These are phyloP conservation scores for Withania somnifera DNA, from an alignment of 305 asterid species.

Conservation along the genomic window DNA sequence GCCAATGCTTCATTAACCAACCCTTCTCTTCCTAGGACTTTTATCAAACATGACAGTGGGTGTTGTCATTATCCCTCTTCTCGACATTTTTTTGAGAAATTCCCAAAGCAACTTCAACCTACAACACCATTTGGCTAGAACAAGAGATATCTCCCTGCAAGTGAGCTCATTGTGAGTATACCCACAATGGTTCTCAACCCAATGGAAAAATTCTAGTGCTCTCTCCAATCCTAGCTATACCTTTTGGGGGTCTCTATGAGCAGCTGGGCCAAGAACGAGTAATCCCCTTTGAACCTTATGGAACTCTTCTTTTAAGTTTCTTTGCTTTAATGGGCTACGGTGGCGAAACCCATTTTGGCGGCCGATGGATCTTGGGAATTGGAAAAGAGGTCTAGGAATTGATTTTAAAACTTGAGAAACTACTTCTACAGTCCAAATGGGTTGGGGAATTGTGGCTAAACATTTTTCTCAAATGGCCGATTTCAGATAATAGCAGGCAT, in stretches of 20 bases:
- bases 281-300: constrained; percentile 28
- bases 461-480: constrained; percentile 37
- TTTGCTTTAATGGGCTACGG: constrained; percentile 59
- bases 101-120: constrained; percentile 49
- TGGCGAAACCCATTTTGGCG: constrained; percentile 62
- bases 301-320: constrained; percentile 42
- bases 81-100: constrained; percentile 65
- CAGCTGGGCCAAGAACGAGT: constrained; percentile 73
- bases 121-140: constrained; percentile 56
- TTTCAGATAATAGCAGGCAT: constrained; percentile 51
- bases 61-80: constrained; percentile 52
- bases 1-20: constrained; percentile 65
- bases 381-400: constrained; percentile 58
- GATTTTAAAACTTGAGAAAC: constrained; percentile 56
- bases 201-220: constrained; percentile 65
- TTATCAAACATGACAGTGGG: constrained; percentile 58
- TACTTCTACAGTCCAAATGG: constrained; percentile 42
- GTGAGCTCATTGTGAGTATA: constrained; percentile 61
- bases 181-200: constrained; percentile 51
- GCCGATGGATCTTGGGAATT: constrained; percentile 73
- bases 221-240: constrained; percentile 54
- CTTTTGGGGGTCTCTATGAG: constrained; percentile 49
- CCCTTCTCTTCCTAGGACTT: constrained; percentile 71
- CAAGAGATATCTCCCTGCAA: constrained; percentile 73
- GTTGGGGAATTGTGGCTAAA: constrained; percentile 4